A percentile compares a stretch with the other conserved stretches of the same genome.
phyloP scores from a whole-genome alignment of 495 filamentous ascomycete genomes.

The Gamarada debralockiae region DNA sequence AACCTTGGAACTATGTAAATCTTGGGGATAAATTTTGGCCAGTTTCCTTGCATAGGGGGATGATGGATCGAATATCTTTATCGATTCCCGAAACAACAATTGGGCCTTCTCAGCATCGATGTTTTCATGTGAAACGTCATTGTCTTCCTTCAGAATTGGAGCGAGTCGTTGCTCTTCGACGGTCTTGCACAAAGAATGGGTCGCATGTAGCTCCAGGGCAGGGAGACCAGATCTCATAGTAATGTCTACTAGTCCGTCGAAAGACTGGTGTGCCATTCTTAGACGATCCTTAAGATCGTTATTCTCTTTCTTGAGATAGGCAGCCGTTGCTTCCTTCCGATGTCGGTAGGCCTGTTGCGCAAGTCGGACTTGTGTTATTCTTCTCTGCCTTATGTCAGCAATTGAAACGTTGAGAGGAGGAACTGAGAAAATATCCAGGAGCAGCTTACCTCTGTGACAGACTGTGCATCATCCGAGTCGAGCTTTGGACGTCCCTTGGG shows the following conservation, averaged over 20 bases:
- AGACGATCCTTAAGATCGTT: background rate
- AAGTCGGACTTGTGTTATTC: background rate
- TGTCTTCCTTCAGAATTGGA: no score
- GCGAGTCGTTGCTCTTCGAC: no score
- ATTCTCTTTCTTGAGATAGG: background rate
- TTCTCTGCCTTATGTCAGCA: background rate
- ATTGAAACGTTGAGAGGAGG: background rate
- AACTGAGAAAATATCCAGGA: background rate
- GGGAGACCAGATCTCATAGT: background rate
- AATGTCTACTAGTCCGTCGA: background rate
- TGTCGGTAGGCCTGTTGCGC: background rate
- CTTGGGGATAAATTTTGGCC: no score
- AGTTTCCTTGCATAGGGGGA: no score
- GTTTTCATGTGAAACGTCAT: no score
- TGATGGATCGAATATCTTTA: no score
- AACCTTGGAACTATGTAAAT: no score
- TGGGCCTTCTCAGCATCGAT: no score
- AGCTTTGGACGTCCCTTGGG: no score
- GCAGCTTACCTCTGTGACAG: background rate
- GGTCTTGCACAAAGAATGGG: no score
- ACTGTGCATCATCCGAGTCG: background rate
- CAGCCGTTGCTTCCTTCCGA: background rate
- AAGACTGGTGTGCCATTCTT: background rate
- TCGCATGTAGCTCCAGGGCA: no score
- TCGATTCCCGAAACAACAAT: no score